Base-by-base conservation (phyloP, 495 filamentous ascomycete species). In the Bacidia gigantensis region DNA sequence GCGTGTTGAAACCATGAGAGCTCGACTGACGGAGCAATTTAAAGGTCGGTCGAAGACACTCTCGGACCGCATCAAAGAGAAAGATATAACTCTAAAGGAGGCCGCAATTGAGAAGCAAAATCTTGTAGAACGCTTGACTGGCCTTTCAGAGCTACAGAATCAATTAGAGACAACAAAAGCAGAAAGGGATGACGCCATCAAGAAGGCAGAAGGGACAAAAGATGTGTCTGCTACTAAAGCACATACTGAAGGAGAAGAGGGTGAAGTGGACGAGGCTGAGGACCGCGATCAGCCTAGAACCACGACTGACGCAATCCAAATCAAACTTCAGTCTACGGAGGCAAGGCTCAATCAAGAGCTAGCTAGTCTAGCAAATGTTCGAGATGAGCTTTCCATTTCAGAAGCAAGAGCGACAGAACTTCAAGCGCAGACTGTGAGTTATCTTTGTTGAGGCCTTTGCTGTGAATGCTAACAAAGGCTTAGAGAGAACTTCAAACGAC, bases 21-120 rank as follows among this genome's bases (percentile, higher is more conserved):
- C 67, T 26, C 73, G 71, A 48, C 72, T 86, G 22, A 71, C 69
- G 0, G 73, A 76, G 2, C 81, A 84, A 50, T 81, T 76, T 58
- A 83, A 84, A 64, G 72, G 65, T 14, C 67, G 74, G 17, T 73
- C 72, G 5, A 78, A 75, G 59, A 68, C 75, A 11, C 66, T 76
- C 5, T 64, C 63, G 22, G 67, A 64, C 1, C 71, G 68, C 47
- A 74, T 80, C 53, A 72, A 70, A 21, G 71, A 72, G 24, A 75
- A 71, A 60, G 67, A 75, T 46, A 49, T 55, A 3, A 69, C 76
- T 40, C 39, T 72, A 11, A 69, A 74, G 53, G 58, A 64, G 11
- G 68, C 66, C 3, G 46, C 62, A 11, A 67, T 72, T 53, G 76
- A 81, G 64, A 77, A 76, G 54, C 71, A 72, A 24, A 63, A 65